Conservation (phyloP, 116 monocot species). For the Thalassia testudinum region DNA sequence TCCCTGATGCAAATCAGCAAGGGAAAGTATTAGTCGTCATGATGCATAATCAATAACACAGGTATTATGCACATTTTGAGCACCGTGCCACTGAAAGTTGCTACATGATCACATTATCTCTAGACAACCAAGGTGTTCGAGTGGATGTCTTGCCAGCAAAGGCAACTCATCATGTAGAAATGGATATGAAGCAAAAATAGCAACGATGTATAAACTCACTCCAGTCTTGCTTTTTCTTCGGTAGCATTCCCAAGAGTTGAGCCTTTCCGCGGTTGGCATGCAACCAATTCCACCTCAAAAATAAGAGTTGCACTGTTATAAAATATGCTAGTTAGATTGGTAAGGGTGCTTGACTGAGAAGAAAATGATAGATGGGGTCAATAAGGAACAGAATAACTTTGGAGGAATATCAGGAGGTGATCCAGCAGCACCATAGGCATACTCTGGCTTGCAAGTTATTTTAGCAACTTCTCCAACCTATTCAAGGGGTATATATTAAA, state of each 20-base stretch:
- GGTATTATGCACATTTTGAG: too few species aligned
- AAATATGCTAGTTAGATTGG: not conserved
- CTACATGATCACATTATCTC: not conserved
- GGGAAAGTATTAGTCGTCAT: too few species aligned
- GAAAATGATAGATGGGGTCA: not conserved
- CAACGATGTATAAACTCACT: conserved; percentile 32
- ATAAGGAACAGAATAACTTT: conserved; percentile 30
- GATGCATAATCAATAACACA: too few species aligned
- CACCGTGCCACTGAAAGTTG: too few species aligned
- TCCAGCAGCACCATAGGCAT: conserved; percentile 94
- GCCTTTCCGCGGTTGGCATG: conserved; percentile 79
- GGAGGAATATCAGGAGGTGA: conserved; percentile 91
- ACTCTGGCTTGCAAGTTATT: conserved; percentile 88
- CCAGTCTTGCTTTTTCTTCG: conserved; percentile 75
- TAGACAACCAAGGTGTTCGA: too few species aligned
- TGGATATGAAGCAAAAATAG: not conserved
- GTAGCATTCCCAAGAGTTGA: conserved; percentile 41
- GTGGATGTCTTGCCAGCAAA: not conserved
- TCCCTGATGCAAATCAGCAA: conserved; percentile 30
- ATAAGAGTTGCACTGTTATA: conserved; percentile 61
- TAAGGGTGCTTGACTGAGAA: not conserved
- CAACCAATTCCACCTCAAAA: conserved; percentile 88
- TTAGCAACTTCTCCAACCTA: conserved; percentile 93
- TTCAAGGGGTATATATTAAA: not conserved
- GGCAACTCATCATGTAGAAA: not conserved